phyloP scores from a whole-genome alignment of 2,329 filamentous ascomycete genomes.

The Aspergillus sojae region DNA sequence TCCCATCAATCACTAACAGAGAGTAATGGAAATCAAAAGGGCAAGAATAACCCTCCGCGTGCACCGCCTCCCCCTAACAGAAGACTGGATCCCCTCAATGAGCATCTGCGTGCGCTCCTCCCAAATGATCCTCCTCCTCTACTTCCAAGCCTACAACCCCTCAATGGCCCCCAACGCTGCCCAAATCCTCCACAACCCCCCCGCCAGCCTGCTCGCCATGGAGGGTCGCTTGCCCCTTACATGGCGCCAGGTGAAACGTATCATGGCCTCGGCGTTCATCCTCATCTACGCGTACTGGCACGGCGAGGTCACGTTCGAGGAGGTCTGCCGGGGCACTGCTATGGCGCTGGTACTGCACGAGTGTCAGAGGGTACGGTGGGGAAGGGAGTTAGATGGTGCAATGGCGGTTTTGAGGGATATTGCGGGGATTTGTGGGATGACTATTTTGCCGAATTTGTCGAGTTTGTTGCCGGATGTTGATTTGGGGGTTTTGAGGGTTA shows the following conservation, averaged over 20 bases:
- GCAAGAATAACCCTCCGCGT: conserved; percentile 2
- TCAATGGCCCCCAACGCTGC: not conserved
- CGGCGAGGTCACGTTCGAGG: conserved; percentile 1
- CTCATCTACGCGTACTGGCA: conserved; percentile 4
- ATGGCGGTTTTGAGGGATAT: not conserved
- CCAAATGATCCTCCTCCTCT: conserved; percentile 6
- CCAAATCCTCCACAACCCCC: not conserved
- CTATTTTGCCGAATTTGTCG: not conserved
- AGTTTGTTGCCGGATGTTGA: not conserved
- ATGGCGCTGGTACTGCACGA: not conserved
- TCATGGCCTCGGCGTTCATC: not conserved
- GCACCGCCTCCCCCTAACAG: not conserved
- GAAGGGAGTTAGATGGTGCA: not conserved
- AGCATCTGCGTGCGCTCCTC: conserved; percentile 4
- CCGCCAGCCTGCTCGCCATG: not conserved
- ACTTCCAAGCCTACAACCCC: conserved; percentile 1
- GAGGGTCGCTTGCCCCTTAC: not conserved
- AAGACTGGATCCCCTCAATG: conserved; percentile 4
- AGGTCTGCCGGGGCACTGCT: not conserved
- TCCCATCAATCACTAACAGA: not conserved
- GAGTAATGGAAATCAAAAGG: not conserved
- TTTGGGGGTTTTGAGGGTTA: not conserved
- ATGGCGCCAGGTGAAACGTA: conserved; percentile 4
- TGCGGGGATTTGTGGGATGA: conserved; percentile 1
- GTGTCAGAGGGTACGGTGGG: not conserved